Conservation (phyloP, 768 basidiomycete genomes). For the Panaeolus cyanescens region DNA sequence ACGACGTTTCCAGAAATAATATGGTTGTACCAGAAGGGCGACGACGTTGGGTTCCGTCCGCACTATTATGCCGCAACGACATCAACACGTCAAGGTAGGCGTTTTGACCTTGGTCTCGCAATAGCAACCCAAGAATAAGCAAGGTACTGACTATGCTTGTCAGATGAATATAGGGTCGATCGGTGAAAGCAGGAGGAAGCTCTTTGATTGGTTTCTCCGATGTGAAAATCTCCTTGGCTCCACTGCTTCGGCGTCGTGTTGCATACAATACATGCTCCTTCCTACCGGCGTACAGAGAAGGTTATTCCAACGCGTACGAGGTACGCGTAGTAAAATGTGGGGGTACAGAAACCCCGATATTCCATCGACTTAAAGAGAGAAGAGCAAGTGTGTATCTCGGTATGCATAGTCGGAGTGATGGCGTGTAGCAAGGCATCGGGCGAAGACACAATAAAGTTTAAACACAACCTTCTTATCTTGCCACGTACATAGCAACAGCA, state of each 20-base stretch:
- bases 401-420: too few species aligned
- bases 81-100: not conserved
- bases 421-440: not conserved
- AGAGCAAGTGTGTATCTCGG: too few species aligned
- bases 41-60: not conserved
- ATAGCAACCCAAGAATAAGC: not conserved
- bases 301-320: not conserved
- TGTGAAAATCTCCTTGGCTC: conserved; percentile 5
- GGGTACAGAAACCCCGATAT: not conserved
- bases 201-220: conserved; percentile 16
- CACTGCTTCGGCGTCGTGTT: not conserved
- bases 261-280: conserved; percentile 12
- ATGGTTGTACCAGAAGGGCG: not conserved
- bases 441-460: not conserved
- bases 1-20: conserved; percentile 3
- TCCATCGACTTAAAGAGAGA: not conserved
- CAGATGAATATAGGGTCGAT: conserved; percentile 6
- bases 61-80: conserved; percentile 1
- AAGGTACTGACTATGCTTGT: not conserved
- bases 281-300: not conserved
- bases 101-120: not conserved
- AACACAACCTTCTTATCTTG: not conserved
- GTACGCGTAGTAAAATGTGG: not conserved
- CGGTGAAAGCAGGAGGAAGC: conserved; percentile 14
- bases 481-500: not conserved